Percentiles rank a stretch among this genome's conserved stretches.
Conservation (phyloP, 257 asterid genomes). For the Marsdenia floribunda region DNA sequence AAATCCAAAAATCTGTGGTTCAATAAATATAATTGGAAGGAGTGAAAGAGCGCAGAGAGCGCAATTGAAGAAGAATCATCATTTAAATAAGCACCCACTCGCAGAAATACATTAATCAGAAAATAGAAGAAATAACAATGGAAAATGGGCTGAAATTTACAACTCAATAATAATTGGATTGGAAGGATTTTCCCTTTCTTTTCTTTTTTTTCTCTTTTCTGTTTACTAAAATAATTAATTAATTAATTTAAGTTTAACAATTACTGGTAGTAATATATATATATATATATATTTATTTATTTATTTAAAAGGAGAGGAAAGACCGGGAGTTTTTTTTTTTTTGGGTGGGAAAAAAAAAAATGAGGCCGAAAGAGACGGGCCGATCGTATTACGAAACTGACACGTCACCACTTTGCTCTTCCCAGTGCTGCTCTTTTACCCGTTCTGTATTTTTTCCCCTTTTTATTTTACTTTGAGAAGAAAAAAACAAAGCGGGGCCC, state of each 20-base stretch:
- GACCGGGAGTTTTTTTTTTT: slow-evolving; percentile 23
- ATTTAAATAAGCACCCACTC: slow-evolving; percentile 10
- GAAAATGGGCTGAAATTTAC: slow-evolving; percentile 11
- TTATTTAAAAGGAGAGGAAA: slow-evolving; percentile 24
- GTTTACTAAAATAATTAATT: neutral
- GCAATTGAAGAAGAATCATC: slow-evolving; percentile 11
- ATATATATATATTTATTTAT: no score
- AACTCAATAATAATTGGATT: neutral
- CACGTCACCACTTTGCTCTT: slow-evolving; percentile 18
- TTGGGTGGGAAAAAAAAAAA: slow-evolving; percentile 15
- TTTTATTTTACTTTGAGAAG: neutral
- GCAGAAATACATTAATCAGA: slow-evolving; percentile 11
- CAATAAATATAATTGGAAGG: slow-evolving; percentile 22
- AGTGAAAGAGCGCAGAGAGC: slow-evolving; percentile 25
- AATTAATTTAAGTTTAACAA: neutral
- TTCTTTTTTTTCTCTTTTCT: neutral
- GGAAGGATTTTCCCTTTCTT: no score
- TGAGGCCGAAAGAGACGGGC: slow-evolving; percentile 16
- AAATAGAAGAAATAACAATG: slow-evolving; percentile 12
- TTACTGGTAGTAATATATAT: no score
- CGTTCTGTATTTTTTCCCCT: neutral
- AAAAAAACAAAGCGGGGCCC: neutral
- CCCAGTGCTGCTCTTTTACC: neutral
- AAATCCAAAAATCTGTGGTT: neutral
- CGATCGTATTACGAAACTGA: slow-evolving; percentile 16